Base-by-base conservation (phyloP, 2,329 filamentous ascomycete species). In the Diatrype stigma region DNA sequence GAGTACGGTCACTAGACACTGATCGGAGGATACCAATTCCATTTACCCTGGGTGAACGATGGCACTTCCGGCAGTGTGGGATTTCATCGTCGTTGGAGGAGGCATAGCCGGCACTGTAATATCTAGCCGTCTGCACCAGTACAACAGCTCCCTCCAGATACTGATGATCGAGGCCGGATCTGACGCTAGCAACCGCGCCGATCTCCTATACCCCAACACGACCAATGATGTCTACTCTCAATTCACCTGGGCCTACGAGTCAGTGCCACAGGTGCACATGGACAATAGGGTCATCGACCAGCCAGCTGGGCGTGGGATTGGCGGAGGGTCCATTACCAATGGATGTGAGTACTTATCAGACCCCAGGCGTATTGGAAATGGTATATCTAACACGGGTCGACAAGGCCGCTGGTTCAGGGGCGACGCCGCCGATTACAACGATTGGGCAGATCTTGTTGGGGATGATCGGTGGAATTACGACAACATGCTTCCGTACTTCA, bases 281-380 rank as follows among this genome's bases (percentile, higher is more conserved):
- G 52, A 56, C 16, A 55, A 59, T 23, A 65, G 67, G 6, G 42
- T 48, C 4, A 51, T 67, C 40, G 51, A 51, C 6, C 53, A 65
- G 21, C 62, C 64, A 28, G 56, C 66, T 6, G 70, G 68, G 3
- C 76, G 73, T 48, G 69, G 66, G 2, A 62, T 78, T 3, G 69
- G 71, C 0, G 74, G 74, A 0, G 66, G 70, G 4, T 66, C 67
- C 1, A 63, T 66, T 3, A 71, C 72, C 37, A 76, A 78, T 51
- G 17, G 38, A 21, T 42, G 70, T 64, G 17, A 66, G 67, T 54
- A 55, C 17, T n/a, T 4, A 42, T 11, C 21, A 3, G 2, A 12
- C 3, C 12, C 12, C 34, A 17, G 2, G 14, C 19, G 8, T 42
- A 42, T 6, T 22, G 17, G n/a, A n/a, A n/a, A n/a, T n/a, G n/a